Percentiles rank a stretch among this genome's conserved stretches.
Conservation (phyloP, 176 grass and related monocot species). For the Bothriochloa decipiens region DNA sequence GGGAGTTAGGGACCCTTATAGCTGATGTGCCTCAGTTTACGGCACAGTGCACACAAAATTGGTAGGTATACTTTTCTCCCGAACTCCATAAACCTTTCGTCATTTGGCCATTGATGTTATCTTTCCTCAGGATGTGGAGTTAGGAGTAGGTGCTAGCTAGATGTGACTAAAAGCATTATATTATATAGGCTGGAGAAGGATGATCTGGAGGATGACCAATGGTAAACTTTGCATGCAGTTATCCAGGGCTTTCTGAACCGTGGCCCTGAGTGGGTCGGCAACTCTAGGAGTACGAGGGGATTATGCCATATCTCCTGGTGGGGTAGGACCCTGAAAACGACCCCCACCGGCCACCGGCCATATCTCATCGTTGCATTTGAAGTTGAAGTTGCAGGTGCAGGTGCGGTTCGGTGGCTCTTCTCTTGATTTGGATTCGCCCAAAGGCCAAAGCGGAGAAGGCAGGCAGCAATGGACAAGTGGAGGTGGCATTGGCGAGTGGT, state of each 20-base stretch:
- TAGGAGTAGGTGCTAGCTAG: no score
- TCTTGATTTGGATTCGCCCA: constrained; percentile 33
- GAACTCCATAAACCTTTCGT: not conserved
- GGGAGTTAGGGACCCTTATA: not conserved
- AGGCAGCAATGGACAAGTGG: not conserved
- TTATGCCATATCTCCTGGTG: not conserved
- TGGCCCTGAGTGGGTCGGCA: not conserved
- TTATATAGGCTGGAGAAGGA: not conserved
- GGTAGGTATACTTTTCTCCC: not conserved
- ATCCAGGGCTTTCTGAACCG: not conserved
- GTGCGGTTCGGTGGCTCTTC: not conserved
- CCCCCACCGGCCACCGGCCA: constrained; percentile 20
- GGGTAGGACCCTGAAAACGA: not conserved
- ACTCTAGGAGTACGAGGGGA: not conserved
- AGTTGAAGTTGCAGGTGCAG: constrained; percentile 2
- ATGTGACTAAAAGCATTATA: not conserved
- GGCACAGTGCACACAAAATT: not conserved
- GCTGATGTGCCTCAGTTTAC: not conserved
- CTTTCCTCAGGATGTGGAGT: constrained; percentile 3
- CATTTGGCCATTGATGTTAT: not conserved
- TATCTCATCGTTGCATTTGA: constrained; percentile 2
- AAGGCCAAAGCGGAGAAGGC: not conserved
- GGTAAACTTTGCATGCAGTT: not conserved
- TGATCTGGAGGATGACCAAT: not conserved
- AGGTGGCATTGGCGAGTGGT: constrained; percentile 16